Base-by-base conservation (phyloP, 2,329 filamentous ascomycete genomes). In the Monosporascus sp. region DNA sequence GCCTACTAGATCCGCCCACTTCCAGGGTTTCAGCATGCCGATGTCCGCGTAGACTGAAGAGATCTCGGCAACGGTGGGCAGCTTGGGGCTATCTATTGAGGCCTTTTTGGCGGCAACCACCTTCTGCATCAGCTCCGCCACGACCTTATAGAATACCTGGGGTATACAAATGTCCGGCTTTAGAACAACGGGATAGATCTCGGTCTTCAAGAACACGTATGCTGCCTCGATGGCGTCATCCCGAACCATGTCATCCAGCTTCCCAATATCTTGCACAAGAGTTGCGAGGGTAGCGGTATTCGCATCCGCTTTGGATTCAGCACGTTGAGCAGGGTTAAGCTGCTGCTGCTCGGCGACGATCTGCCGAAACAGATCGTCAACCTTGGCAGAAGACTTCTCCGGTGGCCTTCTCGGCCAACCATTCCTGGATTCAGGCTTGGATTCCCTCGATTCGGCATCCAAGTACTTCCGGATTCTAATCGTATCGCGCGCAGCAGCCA, bases 61-160 rank as follows among this genome's bases (percentile, higher is more conserved):
- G 46, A 75, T 72, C 16, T 70, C 67, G 31, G 71, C 62, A n/a
- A 73, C 66, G 22, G 66, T 62, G 5, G 74, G 74, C 44, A 76
- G 64, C 3, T 55, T 52, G 17, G 57, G 50, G 3, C 61, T 59
- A 11, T 61, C 56, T 37, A 70, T 68, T 51, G 71, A 63, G 1
- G 53, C 53, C 40, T 63, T 59, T 55, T 73, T 74, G 40, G 67
- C 69, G 5, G 50, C 51, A 26, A 65, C 57, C 7, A 74, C 56
- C 37, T 64, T 66, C 14, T 64, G 52, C 56, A 75, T 56, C 17
- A 75, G 52, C 27, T 57, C 55, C 11, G 58, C 58, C 4, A 68
- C 61, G 19, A 67, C 60, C 31, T 53, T 61, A 24, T 59, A 58
- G 51, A 73, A 69, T n/a, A 69, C 62, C 41, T 60, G 55, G 16